Evolutionary conservation across 1,139 yeast genomes (phyloP).

Genomic region (Eremothecium gossypii): DNA sequence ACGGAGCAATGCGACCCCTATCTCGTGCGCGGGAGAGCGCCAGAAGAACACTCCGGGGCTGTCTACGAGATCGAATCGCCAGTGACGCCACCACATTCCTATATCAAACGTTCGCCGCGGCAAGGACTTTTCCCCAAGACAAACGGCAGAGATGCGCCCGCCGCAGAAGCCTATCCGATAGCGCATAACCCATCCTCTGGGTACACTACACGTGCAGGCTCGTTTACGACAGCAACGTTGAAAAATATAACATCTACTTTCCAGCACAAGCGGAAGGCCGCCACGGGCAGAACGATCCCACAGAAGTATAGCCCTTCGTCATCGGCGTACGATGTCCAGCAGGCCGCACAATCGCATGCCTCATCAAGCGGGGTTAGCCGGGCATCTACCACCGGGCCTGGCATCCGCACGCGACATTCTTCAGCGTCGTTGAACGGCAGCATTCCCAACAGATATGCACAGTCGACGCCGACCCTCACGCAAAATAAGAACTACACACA

Average conservation of each 20-base stretch:
- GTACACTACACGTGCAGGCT: slow-evolving; percentile 20
- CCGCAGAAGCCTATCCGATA: background rate
- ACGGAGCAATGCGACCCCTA: too few species aligned
- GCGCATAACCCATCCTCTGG: background rate
- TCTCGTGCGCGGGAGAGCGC: too few species aligned
- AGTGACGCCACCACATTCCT: slow-evolving; percentile 18
- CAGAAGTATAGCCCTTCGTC: slow-evolving; percentile 33
- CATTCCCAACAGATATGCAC: slow-evolving; percentile 24
- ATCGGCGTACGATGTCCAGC: slow-evolving; percentile 12
- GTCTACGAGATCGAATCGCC: slow-evolving; percentile 12
- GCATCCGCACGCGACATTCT: slow-evolving; percentile 31
- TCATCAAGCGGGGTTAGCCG: background rate
- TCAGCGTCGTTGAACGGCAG: slow-evolving; percentile 25
- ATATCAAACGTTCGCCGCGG: slow-evolving; percentile 26
- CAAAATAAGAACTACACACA: slow-evolving; percentile 8
- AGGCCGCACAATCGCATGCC: background rate
- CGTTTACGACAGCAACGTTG: slow-evolving; percentile 29
- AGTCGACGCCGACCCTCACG: slow-evolving; percentile 19
- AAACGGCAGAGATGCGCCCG: slow-evolving; percentile 7
- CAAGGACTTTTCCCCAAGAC: slow-evolving; percentile 26
- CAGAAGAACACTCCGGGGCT: too few species aligned
- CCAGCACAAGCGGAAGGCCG: slow-evolving; percentile 30
- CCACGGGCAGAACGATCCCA: slow-evolving; percentile 36
- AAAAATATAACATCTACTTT: slow-evolving; percentile 27
- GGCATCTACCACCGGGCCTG: slow-evolving; percentile 26